phyloP scores from a whole-genome alignment of 1,139 yeast genomes.

The Yamadazyma atlantica region DNA sequence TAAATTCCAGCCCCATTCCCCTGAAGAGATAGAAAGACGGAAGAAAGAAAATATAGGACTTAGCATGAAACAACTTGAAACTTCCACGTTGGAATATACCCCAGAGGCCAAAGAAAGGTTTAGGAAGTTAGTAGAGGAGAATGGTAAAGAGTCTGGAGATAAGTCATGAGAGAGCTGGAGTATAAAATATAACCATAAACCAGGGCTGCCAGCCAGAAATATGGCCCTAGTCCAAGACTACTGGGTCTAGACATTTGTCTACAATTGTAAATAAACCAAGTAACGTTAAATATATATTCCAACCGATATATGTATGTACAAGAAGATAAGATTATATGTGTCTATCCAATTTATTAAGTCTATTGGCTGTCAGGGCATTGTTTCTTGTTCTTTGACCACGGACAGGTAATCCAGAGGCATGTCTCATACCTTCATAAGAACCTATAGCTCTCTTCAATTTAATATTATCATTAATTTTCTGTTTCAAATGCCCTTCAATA shows the following conservation, averaged over 20 bases:
- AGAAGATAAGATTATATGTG: slow-evolving; percentile 14
- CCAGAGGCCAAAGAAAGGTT: slow-evolving; percentile 44
- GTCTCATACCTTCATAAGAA: slow-evolving; percentile 86
- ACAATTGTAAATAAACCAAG: slow-evolving; percentile 3
- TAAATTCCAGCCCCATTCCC: slow-evolving; percentile 38
- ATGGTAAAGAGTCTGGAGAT: slow-evolving; percentile 10
- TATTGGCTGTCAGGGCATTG: slow-evolving; percentile 86
- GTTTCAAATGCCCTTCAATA: slow-evolving; percentile 83
- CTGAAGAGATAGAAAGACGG: slow-evolving; percentile 42
- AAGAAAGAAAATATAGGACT: slow-evolving; percentile 33
- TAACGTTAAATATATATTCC: slow-evolving; percentile 1
- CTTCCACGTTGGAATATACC: slow-evolving; percentile 41
- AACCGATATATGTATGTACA: slow-evolving; percentile 6
- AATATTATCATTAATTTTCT: slow-evolving; percentile 76
- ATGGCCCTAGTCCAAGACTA: no score
- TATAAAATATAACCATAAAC: no score
- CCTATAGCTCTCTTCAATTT: slow-evolving; percentile 79
- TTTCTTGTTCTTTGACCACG: slow-evolving; percentile 93
- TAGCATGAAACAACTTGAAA: slow-evolving; percentile 32
- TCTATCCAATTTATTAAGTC: slow-evolving; percentile 77
- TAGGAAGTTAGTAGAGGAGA: slow-evolving; percentile 22
- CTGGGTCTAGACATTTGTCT: no score
- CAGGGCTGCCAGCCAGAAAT: no score
- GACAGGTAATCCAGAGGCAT: slow-evolving; percentile 84
- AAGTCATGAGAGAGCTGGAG: not conserved